Base-by-base conservation (phyloP, 441 rosid genomes). In the Flueggea neowawraea region DNA sequence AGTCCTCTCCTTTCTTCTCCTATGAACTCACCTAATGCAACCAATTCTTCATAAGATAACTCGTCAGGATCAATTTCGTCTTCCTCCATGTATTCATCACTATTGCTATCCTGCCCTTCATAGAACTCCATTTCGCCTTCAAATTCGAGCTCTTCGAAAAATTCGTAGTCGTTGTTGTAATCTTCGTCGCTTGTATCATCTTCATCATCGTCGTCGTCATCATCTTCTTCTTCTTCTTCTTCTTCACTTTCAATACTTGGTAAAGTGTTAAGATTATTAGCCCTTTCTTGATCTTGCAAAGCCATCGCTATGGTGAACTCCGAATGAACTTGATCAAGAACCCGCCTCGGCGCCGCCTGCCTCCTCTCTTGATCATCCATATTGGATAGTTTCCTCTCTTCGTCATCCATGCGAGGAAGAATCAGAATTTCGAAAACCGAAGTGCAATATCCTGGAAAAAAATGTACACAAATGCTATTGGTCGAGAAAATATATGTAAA, bases 61-160 rank as follows among this genome's bases (percentile, higher is more conserved):
- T 83, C 83, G 58, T 89, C 96, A 0, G 80, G 91, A 11, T 89
- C 91, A 32, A 87, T 77, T 48, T 80, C 96, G 49, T 89, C 88
- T 10, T 82, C 81, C 12, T 84, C 93, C 58, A 63, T 63, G 6
- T 72, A 72, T 32, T 71, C 78, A 2, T 69, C 77, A 17, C 58
- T 64, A 49, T 41, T 62, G 66, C 83, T 81, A 12, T 70, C 89
- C 64, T 80, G 73, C 10, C 67, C 84, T 54, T 79, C 95, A 5
- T 76, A 71, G 63, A 76, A 80, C 64, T 73, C 86, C 8, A 69
- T 32, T 0, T 69, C 79, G 61, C 62, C 74, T n/a, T 75, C 82
- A 4, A 66, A 13, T 5, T 71, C 73, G 7, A 32, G 61, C 55
- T 72, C 65, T 43, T 68, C 63, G 52, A 84, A 89, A 65, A 60